Evolutionary conservation across 768 basidiomycete genomes (phyloP), one percentile per base, ranked within the genome.

Genomic region (Leccinum uliginosum): DNA sequence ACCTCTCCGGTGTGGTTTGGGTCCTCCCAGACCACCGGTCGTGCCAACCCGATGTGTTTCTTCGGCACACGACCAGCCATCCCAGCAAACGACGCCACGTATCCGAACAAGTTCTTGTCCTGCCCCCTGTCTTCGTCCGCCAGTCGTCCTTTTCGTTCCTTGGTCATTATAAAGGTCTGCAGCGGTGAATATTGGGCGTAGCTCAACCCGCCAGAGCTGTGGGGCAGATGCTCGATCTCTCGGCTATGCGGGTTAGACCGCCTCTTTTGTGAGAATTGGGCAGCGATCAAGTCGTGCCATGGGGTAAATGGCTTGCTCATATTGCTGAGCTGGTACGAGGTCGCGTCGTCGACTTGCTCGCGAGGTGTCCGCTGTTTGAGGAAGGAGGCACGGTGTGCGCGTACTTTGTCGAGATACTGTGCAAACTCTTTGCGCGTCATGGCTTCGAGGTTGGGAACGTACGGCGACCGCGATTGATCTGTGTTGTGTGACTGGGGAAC

Each of bases 391-490:
- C 89, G 80, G 51, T 80, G 65, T 17, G 72, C 59, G 29, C 89
- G 83, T 48, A 91, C 72, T 54, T 79, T 78, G n/a, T 72, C 62
- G 43, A 91, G 71, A 68, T 89, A 88, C 9, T 73, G 70, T 48
- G 76, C 63, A 73, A 91, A 91, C 63, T 85, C 73, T 43, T 65
- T 67, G 6, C 76, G 76, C 14, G 78, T 70, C 88, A 92, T 91
- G 34, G 80, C 76, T 23, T 80, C 65, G 60, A 86, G 71, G 65
- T 89, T 89, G 1, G 75, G 78, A 6, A 76, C 69, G 64, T 77
- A 71, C 14, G 62, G 46, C 23, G 52, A 54, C 17, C 70, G 71
- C 64, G 59, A 67, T 4, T 49, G 52, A 17, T 60, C 55, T 17
- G 67, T 54, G 50, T 49, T 54, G 23, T 58, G 57, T 15, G 59